Percentiles rank a stretch among this genome's conserved stretches.
Evolutionary conservation across 805 yeast species (phyloP).

Genomic region (Ogataea allantospora): DNA sequence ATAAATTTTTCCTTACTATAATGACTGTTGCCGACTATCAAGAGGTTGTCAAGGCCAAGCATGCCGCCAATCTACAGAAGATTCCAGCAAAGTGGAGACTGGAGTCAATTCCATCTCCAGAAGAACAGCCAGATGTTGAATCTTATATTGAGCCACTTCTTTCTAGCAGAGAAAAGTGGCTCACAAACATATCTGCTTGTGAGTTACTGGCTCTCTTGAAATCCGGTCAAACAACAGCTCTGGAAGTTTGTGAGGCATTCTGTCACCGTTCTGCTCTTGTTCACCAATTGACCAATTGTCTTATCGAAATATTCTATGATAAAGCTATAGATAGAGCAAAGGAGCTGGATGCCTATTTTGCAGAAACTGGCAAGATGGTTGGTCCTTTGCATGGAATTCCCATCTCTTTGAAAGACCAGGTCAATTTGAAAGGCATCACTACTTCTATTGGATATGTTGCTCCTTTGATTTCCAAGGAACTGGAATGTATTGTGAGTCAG

Average conservation of each 20-base stretch:
- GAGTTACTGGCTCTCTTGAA: conserved; percentile 30
- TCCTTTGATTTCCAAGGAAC: conserved; percentile 30
- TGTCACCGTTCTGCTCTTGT: conserved; percentile 43
- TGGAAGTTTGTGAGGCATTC: conserved; percentile 38
- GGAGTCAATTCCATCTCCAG: conserved; percentile 27
- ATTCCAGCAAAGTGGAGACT: conserved; percentile 35
- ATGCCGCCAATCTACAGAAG: conserved; percentile 18
- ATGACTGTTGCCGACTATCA: conserved; percentile 18
- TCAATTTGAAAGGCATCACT: conserved; percentile 37
- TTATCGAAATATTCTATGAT: conserved; percentile 42
- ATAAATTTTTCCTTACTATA: neutral
- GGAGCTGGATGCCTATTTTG: conserved; percentile 37
- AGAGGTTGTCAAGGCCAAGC: conserved; percentile 22
- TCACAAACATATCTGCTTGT: conserved; percentile 23
- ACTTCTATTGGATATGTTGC: conserved; percentile 42
- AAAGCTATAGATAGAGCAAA: conserved; percentile 40
- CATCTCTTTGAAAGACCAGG: conserved; percentile 45
- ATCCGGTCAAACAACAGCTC: conserved; percentile 33
- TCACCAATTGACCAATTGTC: conserved; percentile 43
- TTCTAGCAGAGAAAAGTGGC: conserved; percentile 23
- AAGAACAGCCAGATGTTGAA: conserved; percentile 28
- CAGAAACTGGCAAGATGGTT: conserved; percentile 33
- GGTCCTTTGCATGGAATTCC: conserved; percentile 49
- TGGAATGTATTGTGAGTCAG: conserved; percentile 24
- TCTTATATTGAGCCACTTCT: conserved; percentile 22